Evolutionary conservation across 352 stramenopile species (phyloP).

Genomic region (Pythium chondricola): DNA sequence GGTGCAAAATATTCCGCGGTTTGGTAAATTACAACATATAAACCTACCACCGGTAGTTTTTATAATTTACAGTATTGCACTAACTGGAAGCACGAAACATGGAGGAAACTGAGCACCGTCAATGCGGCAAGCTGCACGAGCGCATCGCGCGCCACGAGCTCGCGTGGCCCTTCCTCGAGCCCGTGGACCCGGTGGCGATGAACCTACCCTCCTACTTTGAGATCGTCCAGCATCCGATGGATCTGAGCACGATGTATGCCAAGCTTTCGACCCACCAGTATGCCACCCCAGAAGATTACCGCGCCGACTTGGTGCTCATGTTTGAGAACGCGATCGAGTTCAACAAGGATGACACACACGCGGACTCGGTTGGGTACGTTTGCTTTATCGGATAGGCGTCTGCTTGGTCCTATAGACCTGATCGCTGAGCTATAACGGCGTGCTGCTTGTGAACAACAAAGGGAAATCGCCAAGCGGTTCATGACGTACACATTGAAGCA

Average conservation of each 20-base stretch:
- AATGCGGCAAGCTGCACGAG: conserved; percentile 57
- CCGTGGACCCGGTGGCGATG: conserved; percentile 92
- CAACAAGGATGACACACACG: conserved; percentile 71
- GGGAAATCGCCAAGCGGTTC: conserved; percentile 61
- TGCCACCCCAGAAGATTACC: conserved; percentile 43
- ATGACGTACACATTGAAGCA: conserved; percentile 36
- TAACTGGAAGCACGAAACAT: too few species aligned
- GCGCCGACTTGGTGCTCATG: conserved; percentile 73
- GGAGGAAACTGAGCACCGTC: conserved; percentile 36
- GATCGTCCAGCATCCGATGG: conserved; percentile 95
- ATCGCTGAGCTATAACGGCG: too few species aligned
- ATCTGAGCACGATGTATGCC: conserved; percentile 91
- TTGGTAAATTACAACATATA: too few species aligned
- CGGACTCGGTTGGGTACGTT: conserved; percentile 66
- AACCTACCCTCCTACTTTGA: conserved; percentile 93
- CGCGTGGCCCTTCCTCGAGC: conserved; percentile 87
- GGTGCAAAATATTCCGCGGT: too few species aligned
- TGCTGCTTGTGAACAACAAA: too few species aligned
- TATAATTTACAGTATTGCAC: too few species aligned
- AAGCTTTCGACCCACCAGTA: conserved; percentile 69
- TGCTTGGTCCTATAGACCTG: too few species aligned
- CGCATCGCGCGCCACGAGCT: conserved; percentile 53
- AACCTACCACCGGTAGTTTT: too few species aligned
- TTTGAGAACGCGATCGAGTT: conserved; percentile 85
- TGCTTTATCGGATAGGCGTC: too few species aligned